These are phyloP conservation scores for Zanthoxylum bungeanum DNA, from an alignment of 345 rosid genomes.

Conservation along the genomic window DNA sequence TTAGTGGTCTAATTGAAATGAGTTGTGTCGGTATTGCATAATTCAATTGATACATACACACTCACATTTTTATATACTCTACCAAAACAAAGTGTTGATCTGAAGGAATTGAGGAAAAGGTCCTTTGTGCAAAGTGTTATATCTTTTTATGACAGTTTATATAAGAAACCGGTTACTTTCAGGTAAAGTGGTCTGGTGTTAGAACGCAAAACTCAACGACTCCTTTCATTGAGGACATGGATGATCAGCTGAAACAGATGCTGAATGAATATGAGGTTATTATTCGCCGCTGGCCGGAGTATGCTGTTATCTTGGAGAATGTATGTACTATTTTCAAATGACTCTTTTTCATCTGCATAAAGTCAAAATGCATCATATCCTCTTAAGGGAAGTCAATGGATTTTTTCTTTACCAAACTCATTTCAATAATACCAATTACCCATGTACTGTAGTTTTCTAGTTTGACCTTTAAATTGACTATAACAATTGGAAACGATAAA, in stretches of 20 bases:
- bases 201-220: conserved; percentile 74
- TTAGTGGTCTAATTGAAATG: background rate
- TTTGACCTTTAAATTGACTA: background rate
- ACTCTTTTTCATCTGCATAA: background rate
- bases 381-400: background rate
- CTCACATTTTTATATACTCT: background rate
- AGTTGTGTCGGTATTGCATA: background rate
- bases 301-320: conserved; percentile 69
- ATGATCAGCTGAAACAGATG: conserved; percentile 63
- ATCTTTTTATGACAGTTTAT: conserved; percentile 11
- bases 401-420: background rate
- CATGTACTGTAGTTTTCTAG: background rate
- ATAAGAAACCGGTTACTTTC: conserved; percentile 29
- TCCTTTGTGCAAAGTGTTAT: too few species aligned
- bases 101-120: background rate
- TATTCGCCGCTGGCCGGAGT: conserved; percentile 89
- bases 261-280: conserved; percentile 73
- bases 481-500: background rate
- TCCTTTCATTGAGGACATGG: conserved; percentile 89
- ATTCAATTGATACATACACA: background rate
- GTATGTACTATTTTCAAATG: conserved; percentile 44
- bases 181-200: conserved; percentile 79
- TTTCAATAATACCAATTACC: background rate
- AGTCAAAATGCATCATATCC: background rate
- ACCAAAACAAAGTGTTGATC: background rate